Evolutionary conservation across 768 basidiomycete species (phyloP).

Genomic region (Lactarius indigo): DNA sequence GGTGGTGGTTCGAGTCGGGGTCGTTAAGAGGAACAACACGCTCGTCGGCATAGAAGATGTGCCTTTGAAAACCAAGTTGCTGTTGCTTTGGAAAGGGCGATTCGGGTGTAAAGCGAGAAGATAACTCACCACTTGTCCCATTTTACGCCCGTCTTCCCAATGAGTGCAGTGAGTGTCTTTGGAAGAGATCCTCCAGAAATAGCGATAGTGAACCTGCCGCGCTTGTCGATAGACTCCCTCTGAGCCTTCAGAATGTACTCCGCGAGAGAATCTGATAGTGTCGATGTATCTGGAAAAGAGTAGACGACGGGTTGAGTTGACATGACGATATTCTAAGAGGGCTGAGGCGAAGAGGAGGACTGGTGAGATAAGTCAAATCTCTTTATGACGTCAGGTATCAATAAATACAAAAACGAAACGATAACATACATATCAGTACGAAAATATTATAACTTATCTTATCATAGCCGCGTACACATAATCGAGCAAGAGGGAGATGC

Average conservation of each 20-base stretch:
- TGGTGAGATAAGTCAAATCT: not conserved
- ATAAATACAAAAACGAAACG: not conserved
- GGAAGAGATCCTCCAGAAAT: constrained; percentile 93
- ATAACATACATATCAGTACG: constrained; percentile 17
- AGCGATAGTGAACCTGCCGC: constrained; percentile 88
- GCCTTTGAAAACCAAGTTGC: constrained; percentile 50
- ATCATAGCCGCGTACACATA: constrained; percentile 3
- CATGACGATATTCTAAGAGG: not conserved
- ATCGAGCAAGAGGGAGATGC: not conserved
- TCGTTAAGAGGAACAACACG: constrained; percentile 91
- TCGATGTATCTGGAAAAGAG: constrained; percentile 57
- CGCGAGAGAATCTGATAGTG: constrained; percentile 66
- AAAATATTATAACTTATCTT: constrained; percentile 10
- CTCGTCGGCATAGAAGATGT: constrained; percentile 97
- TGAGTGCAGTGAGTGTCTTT: constrained; percentile 69
- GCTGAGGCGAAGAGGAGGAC: not conserved
- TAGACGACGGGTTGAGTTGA: constrained; percentile 49
- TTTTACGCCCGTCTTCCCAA: constrained; percentile 59
- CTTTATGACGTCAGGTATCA: constrained; percentile 22
- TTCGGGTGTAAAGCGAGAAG: not conserved
- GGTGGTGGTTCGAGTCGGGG: constrained; percentile 86
- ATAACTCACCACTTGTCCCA: constrained; percentile 88
- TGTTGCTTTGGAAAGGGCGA: not conserved
- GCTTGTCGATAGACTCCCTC: constrained; percentile 83
- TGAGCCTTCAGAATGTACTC: constrained; percentile 83